Conservation (phyloP, 1,284 basidiomycete species). For the Moniliophthora roreri region DNA sequence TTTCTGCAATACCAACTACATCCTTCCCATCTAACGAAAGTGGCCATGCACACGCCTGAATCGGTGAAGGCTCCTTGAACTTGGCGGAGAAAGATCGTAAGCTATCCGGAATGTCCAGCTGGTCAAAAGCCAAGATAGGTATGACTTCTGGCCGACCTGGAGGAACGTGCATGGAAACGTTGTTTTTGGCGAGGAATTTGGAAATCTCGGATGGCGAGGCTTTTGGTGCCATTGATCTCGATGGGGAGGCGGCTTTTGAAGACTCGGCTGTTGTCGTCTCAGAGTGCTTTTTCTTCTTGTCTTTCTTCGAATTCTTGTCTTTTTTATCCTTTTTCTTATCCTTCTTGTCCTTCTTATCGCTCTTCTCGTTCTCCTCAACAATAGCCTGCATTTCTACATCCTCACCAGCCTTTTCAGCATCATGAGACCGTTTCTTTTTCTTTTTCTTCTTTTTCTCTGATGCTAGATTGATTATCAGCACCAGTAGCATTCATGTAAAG, state of each 20-base stretch:
- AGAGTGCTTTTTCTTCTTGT: constrained; percentile 24
- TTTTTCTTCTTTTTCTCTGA: constrained; percentile 13
- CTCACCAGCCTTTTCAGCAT: too few species aligned
- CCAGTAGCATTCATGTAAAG: constrained; percentile 15
- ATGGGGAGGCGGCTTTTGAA: constrained; percentile 5
- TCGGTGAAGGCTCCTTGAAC: constrained; percentile 92
- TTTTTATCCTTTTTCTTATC: constrained; percentile 28
- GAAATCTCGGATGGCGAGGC: constrained; percentile 43
- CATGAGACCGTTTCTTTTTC: background rate
- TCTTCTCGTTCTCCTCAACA: constrained; percentile 4
- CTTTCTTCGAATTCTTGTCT: constrained; percentile 24
- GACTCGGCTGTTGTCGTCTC: constrained; percentile 16
- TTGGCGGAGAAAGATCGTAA: constrained; percentile 61
- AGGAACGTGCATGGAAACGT: constrained; percentile 70
- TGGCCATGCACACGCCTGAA: constrained; percentile 97
- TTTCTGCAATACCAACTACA: constrained; percentile 97
- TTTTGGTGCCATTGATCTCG: constrained; percentile 15
- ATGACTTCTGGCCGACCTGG: constrained; percentile 43
- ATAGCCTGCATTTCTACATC: background rate
- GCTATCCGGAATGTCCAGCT: constrained; percentile 66
- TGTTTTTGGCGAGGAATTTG: constrained; percentile 71
- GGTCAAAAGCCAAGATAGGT: constrained; percentile 80
- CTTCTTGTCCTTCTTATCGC: constrained; percentile 17
- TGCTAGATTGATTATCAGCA: background rate
- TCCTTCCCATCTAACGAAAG: constrained; percentile 81